A percentile compares a stretch with the other conserved stretches of the same genome.
Conservation (phyloP, 805 yeast genomes). For the Kodamaea kakaduensis region DNA sequence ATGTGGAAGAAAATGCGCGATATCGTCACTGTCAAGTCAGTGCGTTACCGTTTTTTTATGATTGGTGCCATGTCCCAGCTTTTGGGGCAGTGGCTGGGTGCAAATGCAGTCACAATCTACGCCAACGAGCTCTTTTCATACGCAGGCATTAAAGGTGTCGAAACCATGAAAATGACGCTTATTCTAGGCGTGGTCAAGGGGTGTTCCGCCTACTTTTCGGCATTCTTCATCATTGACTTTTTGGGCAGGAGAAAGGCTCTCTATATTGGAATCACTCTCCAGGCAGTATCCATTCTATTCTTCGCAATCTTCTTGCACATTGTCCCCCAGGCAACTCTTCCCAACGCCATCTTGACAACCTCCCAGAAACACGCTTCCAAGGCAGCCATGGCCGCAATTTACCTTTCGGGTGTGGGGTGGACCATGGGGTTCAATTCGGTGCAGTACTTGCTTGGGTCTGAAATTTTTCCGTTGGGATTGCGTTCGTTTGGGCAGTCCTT, state of each 20-base stretch:
- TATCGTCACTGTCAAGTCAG: conserved; percentile 16
- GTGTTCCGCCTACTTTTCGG: conserved; percentile 19
- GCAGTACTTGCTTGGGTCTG: conserved; percentile 24
- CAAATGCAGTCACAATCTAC: conserved; percentile 24
- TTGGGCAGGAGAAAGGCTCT: conserved; percentile 21
- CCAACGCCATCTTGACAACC: conserved; percentile 11
- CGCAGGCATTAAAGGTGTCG: conserved; percentile 19
- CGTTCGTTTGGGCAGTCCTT: conserved; percentile 23
- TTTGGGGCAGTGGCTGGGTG: conserved; percentile 27
- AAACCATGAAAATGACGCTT: conserved; percentile 22
- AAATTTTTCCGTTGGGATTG: conserved; percentile 22
- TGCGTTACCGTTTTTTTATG: conserved; percentile 21
- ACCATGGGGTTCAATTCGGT: conserved; percentile 23
- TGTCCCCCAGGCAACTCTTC: conserved; percentile 19
- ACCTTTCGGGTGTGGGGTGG: conserved; percentile 24
- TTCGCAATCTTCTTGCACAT: conserved; percentile 21
- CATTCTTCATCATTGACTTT: conserved; percentile 23
- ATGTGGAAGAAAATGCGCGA: conserved; percentile 14
- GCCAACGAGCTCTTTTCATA: conserved; percentile 21
- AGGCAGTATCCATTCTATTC: conserved; percentile 16
- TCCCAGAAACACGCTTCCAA: conserved; percentile 16
- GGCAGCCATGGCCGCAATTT: conserved; percentile 24
- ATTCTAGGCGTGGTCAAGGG: conserved; percentile 23
- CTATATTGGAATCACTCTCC: conserved; percentile 20
- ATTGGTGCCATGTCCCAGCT: conserved; percentile 18